Evolutionary conservation across 805 yeast species (phyloP).

Genomic region (Sporopachydermia lactativora): DNA sequence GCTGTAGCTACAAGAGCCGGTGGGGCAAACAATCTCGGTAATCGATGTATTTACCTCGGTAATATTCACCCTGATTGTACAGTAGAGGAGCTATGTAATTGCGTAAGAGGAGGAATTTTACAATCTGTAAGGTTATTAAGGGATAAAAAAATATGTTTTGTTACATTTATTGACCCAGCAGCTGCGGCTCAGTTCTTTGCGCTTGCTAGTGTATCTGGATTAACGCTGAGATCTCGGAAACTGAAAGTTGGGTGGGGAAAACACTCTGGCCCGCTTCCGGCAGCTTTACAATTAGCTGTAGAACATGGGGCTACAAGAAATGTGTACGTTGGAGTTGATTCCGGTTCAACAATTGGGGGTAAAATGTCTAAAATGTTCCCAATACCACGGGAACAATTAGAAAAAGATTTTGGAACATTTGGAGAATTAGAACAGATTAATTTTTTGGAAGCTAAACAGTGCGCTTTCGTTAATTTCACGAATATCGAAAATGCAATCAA

Average conservation of each 20-base stretch:
- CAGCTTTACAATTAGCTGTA: conserved; percentile 78
- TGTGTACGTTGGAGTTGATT: conserved; percentile 61
- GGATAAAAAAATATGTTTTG: conserved; percentile 85
- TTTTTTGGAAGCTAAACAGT: conserved; percentile 65
- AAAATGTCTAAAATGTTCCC: conserved; percentile 18
- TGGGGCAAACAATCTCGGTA: conserved; percentile 83
- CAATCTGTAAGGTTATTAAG: conserved; percentile 69
- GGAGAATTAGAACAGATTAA: conserved; percentile 96
- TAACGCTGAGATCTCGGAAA: conserved; percentile 72
- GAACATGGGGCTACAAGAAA: conserved; percentile 91
- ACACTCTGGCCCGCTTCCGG: conserved; percentile 84
- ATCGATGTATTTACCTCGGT: conserved; percentile 86
- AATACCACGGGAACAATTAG: conserved; percentile 41
- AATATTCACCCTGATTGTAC: conserved; percentile 79
- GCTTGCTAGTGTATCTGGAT: conserved; percentile 80
- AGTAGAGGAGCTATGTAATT: conserved; percentile 89
- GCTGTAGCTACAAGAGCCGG: conserved; percentile 92
- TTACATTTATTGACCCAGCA: conserved; percentile 90
- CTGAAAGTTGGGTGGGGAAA: conserved; percentile 97
- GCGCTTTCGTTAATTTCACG: conserved; percentile 87
- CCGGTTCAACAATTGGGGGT: conserved; percentile 14
- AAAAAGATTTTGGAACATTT: conserved; percentile 61
- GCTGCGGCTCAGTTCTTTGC: conserved; percentile 98
- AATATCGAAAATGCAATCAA: conserved; percentile 83
- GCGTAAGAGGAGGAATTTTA: conserved; percentile 86